phyloP scores from a whole-genome alignment of 192 early-diverging fungal genomes.

The Gigaspora rosea region DNA sequence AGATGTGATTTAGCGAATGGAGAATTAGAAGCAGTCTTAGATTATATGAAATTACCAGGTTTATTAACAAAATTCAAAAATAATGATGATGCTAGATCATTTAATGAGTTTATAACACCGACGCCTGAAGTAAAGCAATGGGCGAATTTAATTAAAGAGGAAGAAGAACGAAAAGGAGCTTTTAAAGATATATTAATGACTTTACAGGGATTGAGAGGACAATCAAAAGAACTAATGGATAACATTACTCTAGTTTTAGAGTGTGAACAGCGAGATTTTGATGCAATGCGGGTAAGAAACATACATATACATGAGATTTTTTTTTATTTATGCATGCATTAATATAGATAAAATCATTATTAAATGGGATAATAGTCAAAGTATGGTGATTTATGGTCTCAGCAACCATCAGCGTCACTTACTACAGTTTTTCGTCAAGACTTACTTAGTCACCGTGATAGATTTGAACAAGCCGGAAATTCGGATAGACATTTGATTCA shows the following conservation, averaged over 20 bases:
- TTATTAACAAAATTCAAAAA: slow-evolving; percentile 79
- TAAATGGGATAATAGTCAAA: slow-evolving; percentile 44
- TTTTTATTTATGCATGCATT: background rate
- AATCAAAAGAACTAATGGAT: slow-evolving; percentile 66
- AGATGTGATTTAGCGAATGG: slow-evolving; percentile 78
- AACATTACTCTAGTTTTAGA: slow-evolving; percentile 71
- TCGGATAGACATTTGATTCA: slow-evolving; percentile 58
- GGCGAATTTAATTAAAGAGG: slow-evolving; percentile 58
- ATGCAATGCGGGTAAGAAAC: slow-evolving; percentile 62
- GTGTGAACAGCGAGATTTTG: slow-evolving; percentile 86
- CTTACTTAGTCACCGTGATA: slow-evolving; percentile 68
- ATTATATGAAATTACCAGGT: slow-evolving; percentile 84
- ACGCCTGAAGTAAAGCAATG: slow-evolving; percentile 63
- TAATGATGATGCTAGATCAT: slow-evolving; percentile 41
- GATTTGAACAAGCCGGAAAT: slow-evolving; percentile 72
- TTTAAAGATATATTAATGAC: slow-evolving; percentile 60
- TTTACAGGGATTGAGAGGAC: slow-evolving; percentile 67
- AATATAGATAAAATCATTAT: background rate
- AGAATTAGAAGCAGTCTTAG: slow-evolving; percentile 80
- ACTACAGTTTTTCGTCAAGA: slow-evolving; percentile 79
- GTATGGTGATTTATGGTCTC: slow-evolving; percentile 82
- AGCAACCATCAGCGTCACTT: slow-evolving; percentile 74
- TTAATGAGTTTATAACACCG: slow-evolving; percentile 59
- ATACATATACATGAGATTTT: background rate
- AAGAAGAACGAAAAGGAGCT: slow-evolving; percentile 51